Evolutionary conservation across 129 eudicot genomes (phyloP), one percentile per base, ranked within the genome.

Genomic region (carrot (Daucus carota)): DNA sequence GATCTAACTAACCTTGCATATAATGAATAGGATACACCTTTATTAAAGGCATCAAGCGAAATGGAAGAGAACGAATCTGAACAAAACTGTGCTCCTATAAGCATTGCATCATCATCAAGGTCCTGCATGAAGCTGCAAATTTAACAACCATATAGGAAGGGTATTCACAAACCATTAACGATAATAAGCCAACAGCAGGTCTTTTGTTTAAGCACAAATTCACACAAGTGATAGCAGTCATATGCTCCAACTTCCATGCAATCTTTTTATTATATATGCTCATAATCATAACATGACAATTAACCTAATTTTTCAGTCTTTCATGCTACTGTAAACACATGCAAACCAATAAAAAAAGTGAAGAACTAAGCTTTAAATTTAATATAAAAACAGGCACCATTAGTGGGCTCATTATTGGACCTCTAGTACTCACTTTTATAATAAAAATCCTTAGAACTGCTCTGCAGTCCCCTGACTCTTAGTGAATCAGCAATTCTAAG

Each of bases 101-200:
- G 87, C 91, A 94, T 89, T 34, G 99, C 99, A 78, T 94, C 99
- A 87, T 94, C 92, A 79, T 94, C 96, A 85, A 89, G 92, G 83
- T 94, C 99, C 99, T 94, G 85, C 84, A 83, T 60, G 31, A 75
- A 43, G 45, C 34, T 50, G 62, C 41, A 45, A 17, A 47, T 52
- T 44, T 20, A 57, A 31, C 26, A 54, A 3, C 18, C 46, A 68
- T 13, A 47, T 45, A 22, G 29, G 66, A 70, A 72, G 72, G 41
- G 28, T 15, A 36, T 60, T 40, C 77, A 36, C 44, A 75, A 18
- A 71, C 26, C 17, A 46, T 5, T 43, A 8, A 6, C 40, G 46
- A 71, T 44, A 65, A 66, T 45, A 52, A 13, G 32, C 29, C 24
- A 67, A 68, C 60, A 17, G 44, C 41, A 9, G 54, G 57, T 44